phyloP scores from a whole-genome alignment of 805 yeast genomes.

The Priceomyces medius region DNA sequence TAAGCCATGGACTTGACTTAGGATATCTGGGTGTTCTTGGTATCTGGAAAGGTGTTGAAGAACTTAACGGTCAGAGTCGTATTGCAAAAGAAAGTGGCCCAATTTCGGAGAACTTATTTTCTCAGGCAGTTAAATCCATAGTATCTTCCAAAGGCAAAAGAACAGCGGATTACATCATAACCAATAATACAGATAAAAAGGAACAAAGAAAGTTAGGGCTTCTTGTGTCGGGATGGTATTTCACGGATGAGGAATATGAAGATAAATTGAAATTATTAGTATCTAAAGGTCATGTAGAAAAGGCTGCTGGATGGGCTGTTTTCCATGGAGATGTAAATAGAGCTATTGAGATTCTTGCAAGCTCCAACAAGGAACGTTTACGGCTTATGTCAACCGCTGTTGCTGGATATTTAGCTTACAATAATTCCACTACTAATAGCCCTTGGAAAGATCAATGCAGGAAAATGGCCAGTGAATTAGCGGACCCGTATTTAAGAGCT shows the following conservation, averaged over 20 bases:
- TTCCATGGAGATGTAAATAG: constrained; percentile 84
- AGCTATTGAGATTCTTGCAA: constrained; percentile 76
- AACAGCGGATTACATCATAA: constrained; percentile 46
- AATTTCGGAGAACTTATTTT: constrained; percentile 40
- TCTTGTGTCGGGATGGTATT: constrained; percentile 88
- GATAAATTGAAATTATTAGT: constrained; percentile 59
- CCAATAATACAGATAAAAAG: constrained; percentile 48
- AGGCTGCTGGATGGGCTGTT: constrained; percentile 98
- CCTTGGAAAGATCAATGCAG: constrained; percentile 95
- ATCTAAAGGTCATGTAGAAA: constrained; percentile 61
- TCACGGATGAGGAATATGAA: constrained; percentile 72
- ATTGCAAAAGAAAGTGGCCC: constrained; percentile 25
- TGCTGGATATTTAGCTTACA: constrained; percentile 80
- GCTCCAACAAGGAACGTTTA: constrained; percentile 68
- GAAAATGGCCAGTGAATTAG: constrained; percentile 80
- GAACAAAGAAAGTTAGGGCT: constrained; percentile 76
- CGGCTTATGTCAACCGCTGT: constrained; percentile 88
- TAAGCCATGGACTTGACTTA: constrained; percentile 68
- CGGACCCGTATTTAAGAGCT: constrained; percentile 85
- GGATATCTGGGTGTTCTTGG: constrained; percentile 88
- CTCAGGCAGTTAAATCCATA: constrained; percentile 52
- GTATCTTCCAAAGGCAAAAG: constrained; percentile 48
- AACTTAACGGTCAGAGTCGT: constrained; percentile 46
- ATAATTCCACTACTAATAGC: constrained; percentile 56
- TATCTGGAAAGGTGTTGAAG: constrained; percentile 78